Evolutionary conservation across 306 rosid species (phyloP), one percentile per base, ranked within the genome.

Genomic region (Cucurbita ficifolia): DNA sequence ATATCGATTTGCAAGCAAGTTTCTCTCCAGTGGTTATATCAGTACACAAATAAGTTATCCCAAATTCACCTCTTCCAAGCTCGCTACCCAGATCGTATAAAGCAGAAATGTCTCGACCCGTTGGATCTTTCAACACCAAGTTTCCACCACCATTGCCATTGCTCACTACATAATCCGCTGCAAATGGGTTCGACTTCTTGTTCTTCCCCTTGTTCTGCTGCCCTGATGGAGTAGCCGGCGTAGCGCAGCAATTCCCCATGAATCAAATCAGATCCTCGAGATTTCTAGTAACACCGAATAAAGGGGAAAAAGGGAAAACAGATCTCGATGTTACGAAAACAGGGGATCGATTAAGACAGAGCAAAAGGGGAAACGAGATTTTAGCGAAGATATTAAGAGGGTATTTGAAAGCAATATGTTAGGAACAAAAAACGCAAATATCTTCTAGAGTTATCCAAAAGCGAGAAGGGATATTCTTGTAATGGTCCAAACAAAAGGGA

Each of bases 31-130:
- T 40, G 39, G 57, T n/a, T 42, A 6, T 6, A 69, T 79, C 79
- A 24, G 65, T 79, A 65, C 82, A 79, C 48, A 79, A 50, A 58
- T 75, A 74, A 0, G 82, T 79, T 13, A 75, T 54, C 7, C 82
- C 82, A 43, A 79, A 79, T 59, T 79, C 82, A 17, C 82, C 82
- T 21, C 82, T 63, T 5, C 82, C 82, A 24, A 79, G 76, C 82
- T 79, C 82, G 22, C 72, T 58, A 1, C 82, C 72, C 43, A 79
- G 82, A 7, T 79, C 79, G 40, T 75, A 79, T 10, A 50, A 21
- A 1, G 67, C 43, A 18, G 39, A 18, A 76, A 79, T 79, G 29
- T 69, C 73, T 17, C 17, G 75, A 33, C 79, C 79, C 6, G 82
- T 79, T 2, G 82, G 82, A 68, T 79, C 49, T 69, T 75, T 75